A percentile compares a stretch with the other conserved stretches of the same genome.
Conservation (phyloP, 1,284 basidiomycete genomes). For the Pseudozyma tsukubaensis region DNA sequence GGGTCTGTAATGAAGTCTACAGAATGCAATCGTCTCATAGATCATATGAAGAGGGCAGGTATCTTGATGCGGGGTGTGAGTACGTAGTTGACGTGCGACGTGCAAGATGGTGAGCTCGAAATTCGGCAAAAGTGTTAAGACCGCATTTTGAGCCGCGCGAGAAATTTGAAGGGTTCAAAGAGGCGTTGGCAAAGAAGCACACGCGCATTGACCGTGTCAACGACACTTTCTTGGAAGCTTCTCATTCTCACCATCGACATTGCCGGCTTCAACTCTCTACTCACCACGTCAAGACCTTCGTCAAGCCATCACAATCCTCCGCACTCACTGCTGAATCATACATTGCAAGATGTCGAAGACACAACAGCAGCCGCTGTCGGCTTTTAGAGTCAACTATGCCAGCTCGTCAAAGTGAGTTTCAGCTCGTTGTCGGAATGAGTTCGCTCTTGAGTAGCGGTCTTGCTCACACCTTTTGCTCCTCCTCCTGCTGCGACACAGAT, state of each 20-base stretch:
- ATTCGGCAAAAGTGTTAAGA: background rate
- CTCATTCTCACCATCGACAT: no score
- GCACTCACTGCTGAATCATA: no score
- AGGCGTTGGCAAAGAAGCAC: no score
- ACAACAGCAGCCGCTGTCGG: conserved; percentile 35
- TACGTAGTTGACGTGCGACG: no score
- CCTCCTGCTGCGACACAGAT: conserved; percentile 11
- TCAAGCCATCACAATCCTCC: no score
- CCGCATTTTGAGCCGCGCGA: conserved; percentile 19
- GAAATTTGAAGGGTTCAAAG: conserved; percentile 11
- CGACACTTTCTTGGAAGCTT: conserved; percentile 18
- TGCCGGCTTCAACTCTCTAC: no score
- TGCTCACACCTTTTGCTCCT: background rate
- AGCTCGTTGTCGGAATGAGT: no score
- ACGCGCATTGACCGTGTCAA: conserved; percentile 36
- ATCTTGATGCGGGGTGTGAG: no score
- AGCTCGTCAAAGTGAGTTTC: conserved; percentile 37
- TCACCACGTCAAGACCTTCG: no score
- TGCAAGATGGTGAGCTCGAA: background rate
- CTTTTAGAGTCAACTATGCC: conserved; percentile 44
- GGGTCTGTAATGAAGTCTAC: no score
- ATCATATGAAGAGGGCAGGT: no score
- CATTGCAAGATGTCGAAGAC: conserved; percentile 16
- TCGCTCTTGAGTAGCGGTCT: background rate
- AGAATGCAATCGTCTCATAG: no score